Percentiles rank a stretch among this genome's conserved stretches.
Conservation (phyloP, 1,284 basidiomycete species). For the Schizophyllum commune region DNA sequence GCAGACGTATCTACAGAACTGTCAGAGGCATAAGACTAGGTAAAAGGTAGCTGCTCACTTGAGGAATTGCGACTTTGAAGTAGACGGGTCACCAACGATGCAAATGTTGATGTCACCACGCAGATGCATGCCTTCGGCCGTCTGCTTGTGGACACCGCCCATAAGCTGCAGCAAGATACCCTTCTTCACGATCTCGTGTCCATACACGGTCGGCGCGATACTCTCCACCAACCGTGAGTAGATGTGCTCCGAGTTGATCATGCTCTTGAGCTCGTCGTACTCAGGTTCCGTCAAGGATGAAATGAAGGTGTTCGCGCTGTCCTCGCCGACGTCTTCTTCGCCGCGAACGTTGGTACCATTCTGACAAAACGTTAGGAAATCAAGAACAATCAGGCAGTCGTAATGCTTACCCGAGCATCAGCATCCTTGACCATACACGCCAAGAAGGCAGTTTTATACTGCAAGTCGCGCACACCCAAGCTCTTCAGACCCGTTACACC, state of each 20-base stretch:
- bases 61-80: slow-evolving; percentile 96
- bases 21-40: slow-evolving; percentile 1
- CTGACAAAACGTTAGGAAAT: slow-evolving; percentile 28
- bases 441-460: slow-evolving; percentile 98
- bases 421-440: slow-evolving; percentile 96
- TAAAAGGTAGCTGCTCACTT: slow-evolving; percentile 45
- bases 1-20: slow-evolving; percentile 77
- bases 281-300: slow-evolving; percentile 89
- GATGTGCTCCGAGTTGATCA: slow-evolving; percentile 93
- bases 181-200: slow-evolving; percentile 98
- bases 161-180: slow-evolving; percentile 95
- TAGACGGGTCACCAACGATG: slow-evolving; percentile 96
- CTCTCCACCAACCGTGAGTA: slow-evolving; percentile 91
- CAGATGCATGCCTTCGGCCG: slow-evolving; percentile 92
- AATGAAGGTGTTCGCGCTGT: slow-evolving; percentile 74
- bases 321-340: slow-evolving; percentile 76
- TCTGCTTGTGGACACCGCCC: slow-evolving; percentile 99
- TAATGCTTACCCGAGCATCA: slow-evolving; percentile 66
- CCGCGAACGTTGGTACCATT: slow-evolving; percentile 80
- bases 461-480: slow-evolving; percentile 90
- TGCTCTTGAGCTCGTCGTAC: slow-evolving; percentile 88
- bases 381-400: background rate
- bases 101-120: slow-evolving; percentile 99
- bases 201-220: slow-evolving; percentile 97
- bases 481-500: slow-evolving; percentile 95